phyloP scores from a whole-genome alignment of 2,329 filamentous ascomycete species.

The Aureobasidium melanogenum region DNA sequence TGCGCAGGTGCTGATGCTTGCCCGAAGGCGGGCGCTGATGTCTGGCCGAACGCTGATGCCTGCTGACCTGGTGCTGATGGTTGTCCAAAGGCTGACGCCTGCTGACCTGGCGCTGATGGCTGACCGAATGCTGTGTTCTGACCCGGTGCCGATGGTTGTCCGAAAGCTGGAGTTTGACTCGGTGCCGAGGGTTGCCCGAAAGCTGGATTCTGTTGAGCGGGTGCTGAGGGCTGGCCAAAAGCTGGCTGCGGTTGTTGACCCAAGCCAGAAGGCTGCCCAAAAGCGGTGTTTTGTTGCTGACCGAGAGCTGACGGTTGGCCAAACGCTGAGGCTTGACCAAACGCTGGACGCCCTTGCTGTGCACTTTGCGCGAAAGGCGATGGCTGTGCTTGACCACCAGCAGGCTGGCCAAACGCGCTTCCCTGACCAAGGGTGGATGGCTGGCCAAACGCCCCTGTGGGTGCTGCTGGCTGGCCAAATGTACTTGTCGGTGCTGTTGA shows the following conservation, averaged over 20 bases:
- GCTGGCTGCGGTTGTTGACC: conserved; percentile 15
- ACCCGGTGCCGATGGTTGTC: conserved; percentile 15
- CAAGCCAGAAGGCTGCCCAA: conserved; percentile 17
- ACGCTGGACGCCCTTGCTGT: background rate
- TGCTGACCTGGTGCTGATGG: background rate
- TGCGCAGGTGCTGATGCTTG: background rate
- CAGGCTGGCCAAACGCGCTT: background rate
- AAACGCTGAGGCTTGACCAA: background rate
- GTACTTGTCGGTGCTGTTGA: background rate
- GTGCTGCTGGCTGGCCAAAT: background rate
- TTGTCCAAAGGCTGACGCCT: conserved; percentile 11
- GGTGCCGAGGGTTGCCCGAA: conserved; percentile 23
- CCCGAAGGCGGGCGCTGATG: conserved; percentile 11
- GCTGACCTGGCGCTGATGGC: background rate
- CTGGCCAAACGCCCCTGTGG: background rate
- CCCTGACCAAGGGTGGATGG: background rate
- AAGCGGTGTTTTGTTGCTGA: conserved; percentile 15
- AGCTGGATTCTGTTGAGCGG: conserved; percentile 9
- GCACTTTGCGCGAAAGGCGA: background rate
- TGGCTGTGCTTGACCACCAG: conserved; percentile 2
- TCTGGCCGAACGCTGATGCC: conserved; percentile 12
- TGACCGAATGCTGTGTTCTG: conserved; percentile 1
- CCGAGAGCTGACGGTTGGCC: conserved; percentile 20
- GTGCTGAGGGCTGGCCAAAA: conserved; percentile 23
- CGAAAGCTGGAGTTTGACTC: conserved; percentile 15